phyloP scores from a whole-genome alignment of 2,329 filamentous ascomycete species.

The Boeremia exigua region DNA sequence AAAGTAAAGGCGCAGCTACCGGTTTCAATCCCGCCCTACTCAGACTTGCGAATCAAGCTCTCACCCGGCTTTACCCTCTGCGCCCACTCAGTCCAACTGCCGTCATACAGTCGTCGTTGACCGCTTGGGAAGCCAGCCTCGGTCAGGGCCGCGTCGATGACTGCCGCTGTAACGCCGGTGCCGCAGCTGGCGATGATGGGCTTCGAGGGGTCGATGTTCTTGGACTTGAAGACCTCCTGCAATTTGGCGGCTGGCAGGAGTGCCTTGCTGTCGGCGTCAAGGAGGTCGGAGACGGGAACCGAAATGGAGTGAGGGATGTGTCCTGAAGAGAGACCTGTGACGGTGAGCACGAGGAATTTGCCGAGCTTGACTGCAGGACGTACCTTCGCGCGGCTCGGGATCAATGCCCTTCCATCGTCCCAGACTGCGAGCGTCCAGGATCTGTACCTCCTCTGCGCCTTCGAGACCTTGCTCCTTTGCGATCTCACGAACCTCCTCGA shows the following conservation, averaged over 20 bases:
- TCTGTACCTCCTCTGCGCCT: constrained; percentile 80
- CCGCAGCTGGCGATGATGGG: constrained; percentile 90
- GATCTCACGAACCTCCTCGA: constrained; percentile 81
- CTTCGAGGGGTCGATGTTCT: constrained; percentile 77
- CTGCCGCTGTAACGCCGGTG: constrained; percentile 90
- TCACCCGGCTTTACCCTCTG: constrained; percentile 68
- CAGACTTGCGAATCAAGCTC: constrained; percentile 64
- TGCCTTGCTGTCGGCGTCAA: constrained; percentile 83
- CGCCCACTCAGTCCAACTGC: constrained; percentile 94
- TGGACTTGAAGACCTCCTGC: constrained; percentile 76
- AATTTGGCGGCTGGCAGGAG: constrained; percentile 76
- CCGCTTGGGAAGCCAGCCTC: constrained; percentile 77
- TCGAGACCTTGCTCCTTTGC: constrained; percentile 80
- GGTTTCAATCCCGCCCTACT: constrained; percentile 2
- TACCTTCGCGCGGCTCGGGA: constrained; percentile 82
- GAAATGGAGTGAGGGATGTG: constrained; percentile 90
- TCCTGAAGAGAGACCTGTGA: constrained; percentile 72
- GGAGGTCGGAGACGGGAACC: constrained; percentile 77
- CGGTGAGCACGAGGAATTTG: background rate
- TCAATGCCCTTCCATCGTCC: constrained; percentile 83
- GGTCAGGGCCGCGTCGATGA: constrained; percentile 85
- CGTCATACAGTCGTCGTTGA: constrained; percentile 83
- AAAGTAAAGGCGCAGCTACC: background rate
- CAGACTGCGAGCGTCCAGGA: constrained; percentile 82
- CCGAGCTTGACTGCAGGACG: background rate